Conservation (phyloP, 2,329 filamentous ascomycete species). For the Pseudopithomyces chartarum region DNA sequence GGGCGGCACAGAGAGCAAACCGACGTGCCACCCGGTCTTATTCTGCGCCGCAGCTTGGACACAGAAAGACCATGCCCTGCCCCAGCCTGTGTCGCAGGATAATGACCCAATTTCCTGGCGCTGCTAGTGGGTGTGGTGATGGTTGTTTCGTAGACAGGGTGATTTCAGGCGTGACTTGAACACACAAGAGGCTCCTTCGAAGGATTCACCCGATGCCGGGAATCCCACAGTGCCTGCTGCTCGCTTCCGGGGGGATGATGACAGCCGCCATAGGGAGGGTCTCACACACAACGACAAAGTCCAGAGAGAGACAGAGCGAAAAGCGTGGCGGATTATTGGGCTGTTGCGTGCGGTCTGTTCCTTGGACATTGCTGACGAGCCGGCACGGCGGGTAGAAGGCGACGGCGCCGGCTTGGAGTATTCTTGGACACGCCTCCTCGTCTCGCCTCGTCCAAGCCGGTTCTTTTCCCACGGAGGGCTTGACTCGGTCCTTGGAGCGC, state of each 20-base stretch:
- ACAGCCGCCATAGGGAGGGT: no score
- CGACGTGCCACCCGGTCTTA: neutral
- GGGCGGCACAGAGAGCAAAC: neutral
- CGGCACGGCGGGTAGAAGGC: slow-evolving; percentile 3
- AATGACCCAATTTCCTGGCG: no score
- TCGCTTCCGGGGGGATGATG: slow-evolving; percentile 2
- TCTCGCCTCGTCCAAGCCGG: neutral
- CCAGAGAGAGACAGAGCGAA: neutral
- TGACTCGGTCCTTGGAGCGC: slow-evolving; percentile 1
- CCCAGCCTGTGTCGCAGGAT: neutral
- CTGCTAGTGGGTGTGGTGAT: no score
- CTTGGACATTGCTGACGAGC: slow-evolving; percentile 1
- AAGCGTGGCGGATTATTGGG: neutral
- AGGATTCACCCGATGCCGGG: neutral
- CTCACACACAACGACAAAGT: neutral
- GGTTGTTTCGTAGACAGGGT: neutral
- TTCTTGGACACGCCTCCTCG: neutral
- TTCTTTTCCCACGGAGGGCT: neutral
- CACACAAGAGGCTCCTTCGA: neutral
- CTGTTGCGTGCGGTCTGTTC: neutral
- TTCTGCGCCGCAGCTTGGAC: neutral
- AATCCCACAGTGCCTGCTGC: neutral
- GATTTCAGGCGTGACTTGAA: neutral
- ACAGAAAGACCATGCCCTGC: no score
- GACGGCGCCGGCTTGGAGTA: slow-evolving; percentile 1